These are phyloP conservation scores for Talaromyces sp. DNA, from an alignment of 2,329 filamentous ascomycete genomes.

Conservation along the genomic window DNA sequence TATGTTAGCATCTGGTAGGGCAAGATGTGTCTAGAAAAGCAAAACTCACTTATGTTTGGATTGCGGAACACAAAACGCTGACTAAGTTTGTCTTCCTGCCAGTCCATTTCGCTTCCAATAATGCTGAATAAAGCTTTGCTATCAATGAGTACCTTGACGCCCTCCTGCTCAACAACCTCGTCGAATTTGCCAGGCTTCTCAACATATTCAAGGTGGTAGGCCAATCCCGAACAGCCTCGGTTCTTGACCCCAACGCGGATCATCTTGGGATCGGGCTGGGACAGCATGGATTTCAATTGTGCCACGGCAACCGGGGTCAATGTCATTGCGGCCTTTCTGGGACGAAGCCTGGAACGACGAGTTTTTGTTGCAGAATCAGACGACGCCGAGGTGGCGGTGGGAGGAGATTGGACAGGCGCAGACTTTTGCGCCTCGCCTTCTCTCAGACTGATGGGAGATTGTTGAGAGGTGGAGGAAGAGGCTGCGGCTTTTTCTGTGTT, in stretches of 20 bases:
- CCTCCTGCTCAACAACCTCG: conserved; percentile 90
- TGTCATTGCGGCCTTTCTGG: conserved; percentile 87
- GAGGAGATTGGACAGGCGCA: conserved; percentile 38
- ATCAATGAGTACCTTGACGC: conserved; percentile 91
- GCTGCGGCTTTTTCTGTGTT: conserved; percentile 44
- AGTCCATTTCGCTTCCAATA: conserved; percentile 98
- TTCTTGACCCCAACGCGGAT: conserved; percentile 94
- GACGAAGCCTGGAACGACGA: conserved; percentile 62
- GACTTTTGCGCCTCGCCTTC: conserved; percentile 65
- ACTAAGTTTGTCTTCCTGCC: conserved; percentile 92
- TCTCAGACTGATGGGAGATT: conserved; percentile 38
- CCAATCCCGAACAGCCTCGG: conserved; percentile 85
- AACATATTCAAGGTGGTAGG: conserved; percentile 92
- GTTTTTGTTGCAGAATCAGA: conserved; percentile 47
- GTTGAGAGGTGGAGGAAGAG: conserved; percentile 26
- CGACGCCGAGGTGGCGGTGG: conserved; percentile 27
- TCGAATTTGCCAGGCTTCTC: conserved; percentile 85
- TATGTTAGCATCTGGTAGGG: conserved; percentile 1
- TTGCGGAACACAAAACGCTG: conserved; percentile 92
- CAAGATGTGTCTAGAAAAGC: conserved; percentile 16
- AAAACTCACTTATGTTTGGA: conserved; percentile 88
- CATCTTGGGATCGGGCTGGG: conserved; percentile 82
- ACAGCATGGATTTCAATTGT: conserved; percentile 70
- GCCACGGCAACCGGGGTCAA: conserved; percentile 74
- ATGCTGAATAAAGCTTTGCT: conserved; percentile 97